Evolutionary conservation across 148 eudicot species (phyloP).

Genomic region (Mesembryanthemum crystallinum): DNA sequence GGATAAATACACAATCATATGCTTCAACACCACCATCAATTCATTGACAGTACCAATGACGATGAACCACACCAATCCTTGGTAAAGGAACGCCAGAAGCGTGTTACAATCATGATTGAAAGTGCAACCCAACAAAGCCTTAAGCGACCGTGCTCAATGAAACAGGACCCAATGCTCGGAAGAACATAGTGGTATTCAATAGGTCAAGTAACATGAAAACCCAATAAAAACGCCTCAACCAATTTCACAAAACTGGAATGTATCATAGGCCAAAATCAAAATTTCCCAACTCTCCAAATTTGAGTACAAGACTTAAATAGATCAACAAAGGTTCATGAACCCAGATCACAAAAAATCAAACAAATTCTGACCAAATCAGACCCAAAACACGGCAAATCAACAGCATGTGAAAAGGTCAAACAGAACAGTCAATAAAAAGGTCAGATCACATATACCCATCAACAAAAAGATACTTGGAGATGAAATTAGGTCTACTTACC

Average conservation of each 20-base stretch:
- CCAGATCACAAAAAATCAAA: constrained; percentile 14
- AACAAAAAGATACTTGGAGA: background rate
- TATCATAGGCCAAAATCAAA: constrained; percentile 7
- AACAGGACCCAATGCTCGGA: background rate
- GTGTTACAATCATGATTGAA: constrained; percentile 16
- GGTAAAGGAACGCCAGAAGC: constrained; percentile 22
- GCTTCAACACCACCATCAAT: background rate
- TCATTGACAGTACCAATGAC: constrained; percentile 20
- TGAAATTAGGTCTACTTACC: constrained; percentile 31
- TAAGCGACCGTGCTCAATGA: background rate
- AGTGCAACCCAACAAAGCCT: constrained; percentile 2
- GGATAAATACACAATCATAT: background rate
- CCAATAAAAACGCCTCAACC: constrained; percentile 1
- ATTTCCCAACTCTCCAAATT: background rate
- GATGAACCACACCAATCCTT: constrained; percentile 24
- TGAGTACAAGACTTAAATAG: background rate
- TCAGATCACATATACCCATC: constrained; percentile 18
- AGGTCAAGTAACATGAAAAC: background rate
- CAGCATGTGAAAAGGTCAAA: constrained; percentile 18
- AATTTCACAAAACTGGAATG: constrained; percentile 2
- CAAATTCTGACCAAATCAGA: constrained; percentile 26
- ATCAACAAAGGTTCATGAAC: constrained; percentile 10
- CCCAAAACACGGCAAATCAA: constrained; percentile 14
- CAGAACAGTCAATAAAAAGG: constrained; percentile 10
- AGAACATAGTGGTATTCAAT: background rate